Evolutionary conservation across 768 basidiomycete genomes (phyloP), one percentile per base, ranked within the genome.

Genomic region (Lyophyllum decastes): DNA sequence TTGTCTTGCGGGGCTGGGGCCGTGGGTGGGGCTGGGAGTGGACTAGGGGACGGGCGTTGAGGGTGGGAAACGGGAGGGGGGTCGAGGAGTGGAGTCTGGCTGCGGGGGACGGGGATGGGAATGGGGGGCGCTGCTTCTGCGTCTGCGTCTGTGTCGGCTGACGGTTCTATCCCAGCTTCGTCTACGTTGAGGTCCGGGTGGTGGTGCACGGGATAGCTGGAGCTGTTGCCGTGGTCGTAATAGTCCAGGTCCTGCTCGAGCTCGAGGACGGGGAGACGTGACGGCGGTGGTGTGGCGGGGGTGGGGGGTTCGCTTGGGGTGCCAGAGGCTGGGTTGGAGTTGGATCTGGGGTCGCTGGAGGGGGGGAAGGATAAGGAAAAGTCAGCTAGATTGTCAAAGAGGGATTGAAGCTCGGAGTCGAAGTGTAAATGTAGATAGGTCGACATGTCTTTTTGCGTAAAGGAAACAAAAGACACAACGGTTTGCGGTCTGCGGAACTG

Each of bases 61-160:
- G 8, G 24, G 27, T 22, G 22, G 38, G 16, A 8, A 27, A 30
- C 4, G 33, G 43, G n/a, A 24, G 24, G 25, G 4, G n/a, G 14
- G 45, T 21, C 10, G 27, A 30, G 21, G 46, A 38, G 19, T 56
- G 59, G 55, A 21, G 52, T 54, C 38, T 61, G 60, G 30, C 38
- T 55, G 10, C 30, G 49, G 4, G 60, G 60, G 19, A 51, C 56
- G 41, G 60, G 60, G 49, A 61, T 57, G 2, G 60, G 60, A 6
- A 61, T 54, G 0, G 60, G 60, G 7, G 52, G 60, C 11, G 24
- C 40, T n/a, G 51, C 5, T 5, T 41, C 40, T n/a, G 51, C 5
- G 24, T 41, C 51, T 2, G 52, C 54, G 12, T 22, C 46, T 11
- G 46, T 30, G 12, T 53, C 54, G 4, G 2, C 19, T 45, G 17